These are phyloP conservation scores for Diutina ranongensis DNA, from an alignment of 1,139 yeast species.

Conservation along the genomic window DNA sequence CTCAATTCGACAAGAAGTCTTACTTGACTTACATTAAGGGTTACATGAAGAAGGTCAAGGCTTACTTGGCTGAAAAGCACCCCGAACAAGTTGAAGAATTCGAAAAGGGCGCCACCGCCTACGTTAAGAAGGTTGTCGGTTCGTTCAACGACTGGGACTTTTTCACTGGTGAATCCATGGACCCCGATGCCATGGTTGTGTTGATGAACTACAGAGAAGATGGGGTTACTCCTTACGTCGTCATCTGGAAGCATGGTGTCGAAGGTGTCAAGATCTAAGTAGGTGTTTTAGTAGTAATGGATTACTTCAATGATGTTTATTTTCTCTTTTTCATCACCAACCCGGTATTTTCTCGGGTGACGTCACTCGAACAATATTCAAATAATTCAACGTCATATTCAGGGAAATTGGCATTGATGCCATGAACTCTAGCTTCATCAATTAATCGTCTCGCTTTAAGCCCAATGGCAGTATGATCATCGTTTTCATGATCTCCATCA, in stretches of 20 bases:
- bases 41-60: slow-evolving; percentile 95
- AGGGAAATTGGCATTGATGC: slow-evolving; percentile 25
- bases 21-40: slow-evolving; percentile 93
- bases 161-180: slow-evolving; percentile 99
- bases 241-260: slow-evolving; percentile 98
- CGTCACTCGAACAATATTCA: slow-evolving; percentile 42
- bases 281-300: background rate
- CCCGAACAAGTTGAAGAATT: slow-evolving; percentile 81
- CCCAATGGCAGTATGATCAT: slow-evolving; percentile 35
- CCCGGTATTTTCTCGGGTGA: slow-evolving; percentile 51
- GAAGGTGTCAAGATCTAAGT: slow-evolving; percentile 74
- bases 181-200: slow-evolving; percentile 97
- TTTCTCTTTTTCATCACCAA: background rate
- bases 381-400: slow-evolving; percentile 37
- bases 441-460: slow-evolving; percentile 55
- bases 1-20: slow-evolving; percentile 95
- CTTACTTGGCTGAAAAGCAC: slow-evolving; percentile 71
- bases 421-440: slow-evolving; percentile 42
- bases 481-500: slow-evolving; percentile 42
- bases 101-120: slow-evolving; percentile 93
- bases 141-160: slow-evolving; percentile 98
- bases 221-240: slow-evolving; percentile 95
- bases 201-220: slow-evolving; percentile 99
- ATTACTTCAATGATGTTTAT: background rate
- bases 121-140: slow-evolving; percentile 90